These are phyloP conservation scores for Radiomyces spectabilis DNA, from an alignment of 192 early-diverging fungal species.

Conservation along the genomic window DNA sequence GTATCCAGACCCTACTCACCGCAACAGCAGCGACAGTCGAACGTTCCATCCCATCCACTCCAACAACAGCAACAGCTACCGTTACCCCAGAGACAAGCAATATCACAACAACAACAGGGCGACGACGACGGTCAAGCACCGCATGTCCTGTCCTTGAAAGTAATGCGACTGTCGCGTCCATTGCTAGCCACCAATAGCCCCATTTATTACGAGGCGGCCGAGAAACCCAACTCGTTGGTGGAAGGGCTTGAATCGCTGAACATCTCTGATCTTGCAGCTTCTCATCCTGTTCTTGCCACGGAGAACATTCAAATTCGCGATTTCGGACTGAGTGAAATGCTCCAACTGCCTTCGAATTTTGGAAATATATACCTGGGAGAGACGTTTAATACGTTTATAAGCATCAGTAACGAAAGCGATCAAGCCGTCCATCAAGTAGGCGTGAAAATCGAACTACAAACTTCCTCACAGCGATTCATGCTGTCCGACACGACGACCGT, in stretches of 20 bases:
- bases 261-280: constrained; percentile 10
- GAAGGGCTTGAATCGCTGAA: constrained; percentile 13
- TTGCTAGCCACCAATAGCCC: constrained; percentile 25
- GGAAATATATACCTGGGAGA: constrained; percentile 95
- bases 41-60: too few relatives aligned
- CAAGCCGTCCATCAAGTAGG: constrained; percentile 63
- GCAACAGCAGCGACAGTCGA: too few relatives aligned
- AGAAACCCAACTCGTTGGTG: not conserved
- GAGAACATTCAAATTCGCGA: constrained; percentile 39
- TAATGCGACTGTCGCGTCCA: constrained; percentile 83
- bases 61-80: too few relatives aligned
- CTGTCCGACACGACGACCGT: constrained; percentile 52
- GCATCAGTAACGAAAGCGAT: constrained; percentile 89
- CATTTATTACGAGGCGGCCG: constrained; percentile 19
- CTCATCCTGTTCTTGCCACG: constrained; percentile 11
- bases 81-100: too few relatives aligned
- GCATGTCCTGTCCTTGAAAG: constrained; percentile 81
- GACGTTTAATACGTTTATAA: constrained; percentile 79
- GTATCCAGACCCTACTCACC: too few relatives aligned
- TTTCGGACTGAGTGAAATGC: constrained; percentile 57
- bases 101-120: too few relatives aligned
- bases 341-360: constrained; percentile 78
- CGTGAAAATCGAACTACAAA: constrained; percentile 83
- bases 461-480: constrained; percentile 69
- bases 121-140: constrained; percentile 28